Base-by-base conservation (phyloP, 768 basidiomycete genomes). In the Suillus americanus region DNA sequence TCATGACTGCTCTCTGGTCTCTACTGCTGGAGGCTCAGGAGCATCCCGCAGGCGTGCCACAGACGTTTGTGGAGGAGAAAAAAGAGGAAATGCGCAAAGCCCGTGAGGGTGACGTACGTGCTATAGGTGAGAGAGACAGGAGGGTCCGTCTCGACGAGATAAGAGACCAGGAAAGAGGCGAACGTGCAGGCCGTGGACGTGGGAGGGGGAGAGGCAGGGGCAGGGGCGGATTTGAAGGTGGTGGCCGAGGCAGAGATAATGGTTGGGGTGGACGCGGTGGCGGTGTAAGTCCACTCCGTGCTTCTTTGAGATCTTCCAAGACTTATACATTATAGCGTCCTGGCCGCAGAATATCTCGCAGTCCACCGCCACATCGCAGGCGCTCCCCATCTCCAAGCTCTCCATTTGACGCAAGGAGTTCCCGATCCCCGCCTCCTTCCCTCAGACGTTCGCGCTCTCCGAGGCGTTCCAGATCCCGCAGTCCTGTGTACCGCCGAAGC, bases 1-100 rank as follows among this genome's bases (percentile, higher is more conserved):
- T 99, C 78, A 97, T 97, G 95, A 75, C 80, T 6, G 83, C 88
- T 1, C 83, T 99, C 0, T 99, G 97, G 97, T 87, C 83, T 30
- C 82, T 99, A 6, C 81, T 99, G n/a, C 80, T 99, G 5, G 95
- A 97, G 69, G 97, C 97, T 3, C 97, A 99, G 76, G 83, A 84
- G 38, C 92, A 92, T 37, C 85, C 90, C 2, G 91, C 92, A 12
- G 95, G 95, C 65, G 92, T 99, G 0, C 97, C 97, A 9, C 85
- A 86, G 13, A 91, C 91, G 13, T 92, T 97, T 71, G 85, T 97
- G 3, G 94, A 97, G 69, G 89, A 90, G 75, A 96, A 97, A 79
- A 97, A 97, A 75, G 86, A 87, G 70, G 95, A 97, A 74, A 88
- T 97, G 85, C 83, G 91, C n/a, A 82, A 81, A 63, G 87, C 85